phyloP scores from a whole-genome alignment of 176 grass and related monocot species.

The Bromus sterilis region DNA sequence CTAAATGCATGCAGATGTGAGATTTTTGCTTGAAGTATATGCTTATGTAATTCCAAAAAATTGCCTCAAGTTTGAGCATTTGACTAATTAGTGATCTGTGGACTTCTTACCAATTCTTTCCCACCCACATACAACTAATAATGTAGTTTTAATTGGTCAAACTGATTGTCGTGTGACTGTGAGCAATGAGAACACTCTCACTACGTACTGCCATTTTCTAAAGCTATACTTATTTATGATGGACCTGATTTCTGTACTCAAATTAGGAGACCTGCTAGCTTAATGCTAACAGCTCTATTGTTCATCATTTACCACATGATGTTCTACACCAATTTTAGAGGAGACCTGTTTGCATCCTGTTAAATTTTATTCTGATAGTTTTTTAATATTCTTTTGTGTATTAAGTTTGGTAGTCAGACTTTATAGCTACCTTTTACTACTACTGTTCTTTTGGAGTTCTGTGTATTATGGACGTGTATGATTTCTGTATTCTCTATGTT shows the following conservation, averaged over 20 bases:
- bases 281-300: background rate
- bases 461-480: background rate
- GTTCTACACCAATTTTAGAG: background rate
- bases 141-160: background rate
- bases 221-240: background rate
- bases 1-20: background rate
- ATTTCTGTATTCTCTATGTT: background rate
- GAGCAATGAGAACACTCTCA: background rate
- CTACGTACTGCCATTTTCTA: no score
- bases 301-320: background rate
- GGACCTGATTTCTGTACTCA: background rate
- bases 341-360: background rate
- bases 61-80: background rate
- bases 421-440: background rate
- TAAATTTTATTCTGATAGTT: background rate
- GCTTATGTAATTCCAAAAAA: background rate
- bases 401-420: background rate
- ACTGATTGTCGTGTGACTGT: background rate
- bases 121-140: slow-evolving; percentile 1
- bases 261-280: background rate
- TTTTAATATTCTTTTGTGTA: background rate
- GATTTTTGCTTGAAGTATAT: background rate
- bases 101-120: background rate
- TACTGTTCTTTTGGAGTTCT: background rate
- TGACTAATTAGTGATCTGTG: background rate